phyloP scores from a whole-genome alignment of 176 grass and related monocot species.

The Hordeum marinum region DNA sequence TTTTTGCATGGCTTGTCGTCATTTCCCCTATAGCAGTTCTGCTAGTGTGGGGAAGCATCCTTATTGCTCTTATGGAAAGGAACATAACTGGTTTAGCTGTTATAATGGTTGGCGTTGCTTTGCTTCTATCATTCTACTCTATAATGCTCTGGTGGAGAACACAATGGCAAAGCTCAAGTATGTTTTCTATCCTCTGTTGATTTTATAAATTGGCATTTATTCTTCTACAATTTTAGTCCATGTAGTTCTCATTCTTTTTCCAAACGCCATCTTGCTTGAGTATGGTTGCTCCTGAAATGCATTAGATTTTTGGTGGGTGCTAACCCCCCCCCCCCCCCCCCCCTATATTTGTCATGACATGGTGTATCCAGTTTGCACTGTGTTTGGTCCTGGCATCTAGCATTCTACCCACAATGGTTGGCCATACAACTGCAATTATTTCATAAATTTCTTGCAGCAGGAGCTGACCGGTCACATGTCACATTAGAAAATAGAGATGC shows the following conservation, averaged over 20 bases:
- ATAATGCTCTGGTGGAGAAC: slow-evolving; percentile 99
- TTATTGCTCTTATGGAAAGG: slow-evolving; percentile 80
- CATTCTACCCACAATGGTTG: not conserved
- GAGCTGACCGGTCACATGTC: not conserved
- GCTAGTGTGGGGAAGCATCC: slow-evolving; percentile 73
- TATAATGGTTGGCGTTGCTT: slow-evolving; percentile 90
- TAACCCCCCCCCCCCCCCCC: no score
- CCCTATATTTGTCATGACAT: not conserved
- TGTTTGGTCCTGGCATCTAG: not conserved
- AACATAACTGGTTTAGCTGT: slow-evolving; percentile 96
- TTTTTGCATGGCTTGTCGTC: slow-evolving; percentile 77
- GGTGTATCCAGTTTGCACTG: not conserved
- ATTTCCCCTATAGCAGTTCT: slow-evolving; percentile 72
- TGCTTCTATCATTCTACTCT: slow-evolving; percentile 96
- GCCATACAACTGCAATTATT: not conserved
- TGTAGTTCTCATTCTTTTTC: not conserved
- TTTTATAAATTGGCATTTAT: slow-evolving; percentile 16
- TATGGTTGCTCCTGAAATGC: not conserved
- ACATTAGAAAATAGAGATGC: slow-evolving; percentile 13
- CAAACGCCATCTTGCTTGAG: not conserved
- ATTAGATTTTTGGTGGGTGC: not conserved
- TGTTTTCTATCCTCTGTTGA: slow-evolving; percentile 31
- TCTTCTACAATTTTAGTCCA: slow-evolving; percentile 2
- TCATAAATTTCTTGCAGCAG: not conserved
- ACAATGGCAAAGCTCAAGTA: slow-evolving; percentile 99